A percentile compares a stretch with the other conserved stretches of the same genome.
Evolutionary conservation across 2,329 filamentous ascomycete species (phyloP).

Genomic region (Microascus cirrosus): DNA sequence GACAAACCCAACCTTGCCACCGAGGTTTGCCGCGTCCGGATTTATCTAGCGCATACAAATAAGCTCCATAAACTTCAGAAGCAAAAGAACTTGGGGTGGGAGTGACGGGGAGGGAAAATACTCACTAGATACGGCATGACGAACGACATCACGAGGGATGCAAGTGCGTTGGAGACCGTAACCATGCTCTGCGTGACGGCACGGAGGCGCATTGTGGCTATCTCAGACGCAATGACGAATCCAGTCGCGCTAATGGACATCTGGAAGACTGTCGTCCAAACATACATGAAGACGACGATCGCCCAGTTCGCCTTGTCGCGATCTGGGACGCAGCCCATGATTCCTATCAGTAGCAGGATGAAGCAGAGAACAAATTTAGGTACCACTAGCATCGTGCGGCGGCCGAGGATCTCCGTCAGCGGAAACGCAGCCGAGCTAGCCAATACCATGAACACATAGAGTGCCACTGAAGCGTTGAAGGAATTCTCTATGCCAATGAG

Average conservation of each 20-base stretch:
- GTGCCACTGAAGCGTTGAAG: slow-evolving; percentile 25
- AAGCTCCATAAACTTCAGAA: too few relatives aligned
- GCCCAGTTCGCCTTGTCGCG: slow-evolving; percentile 23
- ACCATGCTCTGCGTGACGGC: slow-evolving; percentile 24
- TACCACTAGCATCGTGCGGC: slow-evolving; percentile 21
- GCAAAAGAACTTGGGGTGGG: too few relatives aligned
- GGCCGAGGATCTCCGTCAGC: slow-evolving; percentile 25
- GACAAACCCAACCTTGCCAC: slow-evolving; percentile 25
- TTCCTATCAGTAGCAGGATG: slow-evolving; percentile 13
- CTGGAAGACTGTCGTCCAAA: slow-evolving; percentile 25
- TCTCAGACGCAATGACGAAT: slow-evolving; percentile 28
- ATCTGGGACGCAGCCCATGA: slow-evolving; percentile 11
- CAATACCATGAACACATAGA: slow-evolving; percentile 28
- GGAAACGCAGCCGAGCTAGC: slow-evolving; percentile 27
- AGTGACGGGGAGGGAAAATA: too few relatives aligned
- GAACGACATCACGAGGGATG: slow-evolving; percentile 26
- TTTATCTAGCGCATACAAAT: slow-evolving; percentile 15
- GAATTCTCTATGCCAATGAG: slow-evolving; percentile 21
- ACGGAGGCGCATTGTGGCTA: slow-evolving; percentile 23
- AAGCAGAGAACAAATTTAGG: slow-evolving; percentile 28
- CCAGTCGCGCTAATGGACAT: slow-evolving; percentile 28
- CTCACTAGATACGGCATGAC: slow-evolving; percentile 25
- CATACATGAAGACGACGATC: background rate
- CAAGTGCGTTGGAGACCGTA: slow-evolving; percentile 23
- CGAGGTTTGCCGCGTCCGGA: slow-evolving; percentile 22